These are phyloP conservation scores for Podaxis sp. DNA, from an alignment of 768 basidiomycete genomes.

Conservation along the genomic window DNA sequence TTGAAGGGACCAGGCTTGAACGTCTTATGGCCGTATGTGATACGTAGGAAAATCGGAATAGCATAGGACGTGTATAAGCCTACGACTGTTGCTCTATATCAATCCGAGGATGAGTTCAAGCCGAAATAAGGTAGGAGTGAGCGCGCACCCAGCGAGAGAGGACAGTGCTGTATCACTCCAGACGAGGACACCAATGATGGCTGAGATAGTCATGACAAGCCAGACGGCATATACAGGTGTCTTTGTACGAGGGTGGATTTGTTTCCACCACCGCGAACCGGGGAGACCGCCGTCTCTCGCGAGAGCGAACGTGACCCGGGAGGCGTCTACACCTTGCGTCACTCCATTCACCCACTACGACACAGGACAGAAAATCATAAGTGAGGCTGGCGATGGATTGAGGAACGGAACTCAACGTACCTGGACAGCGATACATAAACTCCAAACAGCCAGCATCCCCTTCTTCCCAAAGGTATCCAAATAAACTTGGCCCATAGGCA, in stretches of 20 bases:
- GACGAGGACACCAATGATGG: conserved; percentile 28
- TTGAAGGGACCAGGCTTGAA: conserved; percentile 33
- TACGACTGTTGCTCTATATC: conserved; percentile 28
- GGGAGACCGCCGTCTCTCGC: conserved; percentile 42
- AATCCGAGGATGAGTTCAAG: background rate
- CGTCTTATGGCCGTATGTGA: conserved; percentile 30
- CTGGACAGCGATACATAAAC: conserved; percentile 47
- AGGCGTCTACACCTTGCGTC: conserved; percentile 66
- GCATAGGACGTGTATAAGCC: conserved; percentile 36
- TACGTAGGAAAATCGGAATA: conserved; percentile 33
- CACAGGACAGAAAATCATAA: background rate
- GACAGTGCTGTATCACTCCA: conserved; percentile 32
- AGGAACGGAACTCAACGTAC: background rate
- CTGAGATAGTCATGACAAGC: conserved; percentile 32
- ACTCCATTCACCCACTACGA: conserved; percentile 59
- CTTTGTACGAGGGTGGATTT: conserved; percentile 27
- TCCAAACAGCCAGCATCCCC: conserved; percentile 63
- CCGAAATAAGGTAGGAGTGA: background rate
- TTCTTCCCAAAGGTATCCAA: conserved; percentile 52
- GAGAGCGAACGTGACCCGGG: conserved; percentile 63
- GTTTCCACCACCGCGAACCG: conserved; percentile 35
- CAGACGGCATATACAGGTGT: conserved; percentile 40
- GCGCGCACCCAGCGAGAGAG: conserved; percentile 32
- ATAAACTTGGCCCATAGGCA: conserved; percentile 64
- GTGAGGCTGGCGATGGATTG: background rate